Evolutionary conservation across 306 rosid genomes (phyloP), one percentile per base, ranked within the genome.

Genomic region (Cicer cuneatum): DNA sequence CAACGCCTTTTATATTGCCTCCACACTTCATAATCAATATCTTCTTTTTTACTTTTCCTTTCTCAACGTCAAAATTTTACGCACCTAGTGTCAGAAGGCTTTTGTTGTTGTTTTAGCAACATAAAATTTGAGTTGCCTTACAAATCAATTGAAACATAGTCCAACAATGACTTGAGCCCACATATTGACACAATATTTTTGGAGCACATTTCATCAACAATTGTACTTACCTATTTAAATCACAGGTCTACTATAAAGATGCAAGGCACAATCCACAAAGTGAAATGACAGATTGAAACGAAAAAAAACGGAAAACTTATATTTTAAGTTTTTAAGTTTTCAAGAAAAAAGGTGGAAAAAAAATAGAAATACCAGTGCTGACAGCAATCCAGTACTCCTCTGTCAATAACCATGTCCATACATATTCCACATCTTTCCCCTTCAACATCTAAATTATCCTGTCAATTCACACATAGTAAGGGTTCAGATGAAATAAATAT

Each of bases 311-410:
- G 35, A 15, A 41, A 65, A 10, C 59, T 35, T n/a, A 24, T 5
- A 58, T 11, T 8, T 52, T 13, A 79, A 72, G 65, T 33, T 11
- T 8, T 52, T 13, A 79, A 72, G 65, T 33, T 12, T 79, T 48
- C 21, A 46, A 53, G 73, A 56, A 42, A 51, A 74, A 53, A 13
- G 10, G 38, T 29, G 48, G 49, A 45, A 16, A 81, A 69, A 62
- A 83, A 72, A 47, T 11, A 5, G 15, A 33, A 71, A 71, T 88
- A 94, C 99, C 98, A 92, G 85, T 92, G 99, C 77, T 90, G 96
- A 78, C 99, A 94, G 91, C 96, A 94, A 83, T 94, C 99, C 41
- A 94, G 81, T 83, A 94, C 89, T 76, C 96, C 99, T 84, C 99
- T 83, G 69, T 94, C 99, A 63, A 94, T 74, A 71, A 94, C 81